Base-by-base conservation (phyloP, 2,329 filamentous ascomycete species). In the Aspergillus jensenii region DNA sequence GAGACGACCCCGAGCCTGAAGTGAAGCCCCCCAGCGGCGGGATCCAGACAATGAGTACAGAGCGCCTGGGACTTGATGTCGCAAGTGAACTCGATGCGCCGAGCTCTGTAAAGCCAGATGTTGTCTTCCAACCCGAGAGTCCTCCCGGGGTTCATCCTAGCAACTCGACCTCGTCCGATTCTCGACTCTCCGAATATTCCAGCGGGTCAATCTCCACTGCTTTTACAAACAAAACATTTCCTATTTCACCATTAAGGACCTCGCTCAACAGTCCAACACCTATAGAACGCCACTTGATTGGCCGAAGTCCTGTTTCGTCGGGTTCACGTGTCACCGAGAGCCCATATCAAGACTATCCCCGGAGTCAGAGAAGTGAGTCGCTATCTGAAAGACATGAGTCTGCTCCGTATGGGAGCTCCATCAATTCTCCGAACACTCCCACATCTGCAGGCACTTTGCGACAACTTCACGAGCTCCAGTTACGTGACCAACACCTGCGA, bases 401-500 rank as follows among this genome's bases (percentile, higher is more conserved):
- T 15, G 54, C 52, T 3, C 14, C 19, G 4, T 5, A 45, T n/a
- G 39, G 15, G 8, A 52, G 52, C 1, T 17, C 47, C 27, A 44
- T 46, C 4, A 55, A 65, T 39, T 47, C 49, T 9, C 56, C 62
- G 15, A 59, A 68, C 11, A 59, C 55, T 12, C 62, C 67, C 11
- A 64, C 63, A 21, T 46, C 56, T 35, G 31, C 44, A n/a, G 64
- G 59, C 37, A 65, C 65, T n/a, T 69, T 70, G 64, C 59, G 69
- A 27, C 63, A 69, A 14, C 56, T 71, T 12, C 64, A 62, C 9
- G 64, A 67, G 27, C 56, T 67, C 15, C 63, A 62, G 35, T 43
- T 67, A 9, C 59, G 64, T 17, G 70, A 71, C 19, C 64, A 68
- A 25, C 52, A 65, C 12, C 57, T 62, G 4, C 67, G 65, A 25